Evolutionary conservation across 306 rosid species (phyloP).

Genomic region (Senna siamea): DNA sequence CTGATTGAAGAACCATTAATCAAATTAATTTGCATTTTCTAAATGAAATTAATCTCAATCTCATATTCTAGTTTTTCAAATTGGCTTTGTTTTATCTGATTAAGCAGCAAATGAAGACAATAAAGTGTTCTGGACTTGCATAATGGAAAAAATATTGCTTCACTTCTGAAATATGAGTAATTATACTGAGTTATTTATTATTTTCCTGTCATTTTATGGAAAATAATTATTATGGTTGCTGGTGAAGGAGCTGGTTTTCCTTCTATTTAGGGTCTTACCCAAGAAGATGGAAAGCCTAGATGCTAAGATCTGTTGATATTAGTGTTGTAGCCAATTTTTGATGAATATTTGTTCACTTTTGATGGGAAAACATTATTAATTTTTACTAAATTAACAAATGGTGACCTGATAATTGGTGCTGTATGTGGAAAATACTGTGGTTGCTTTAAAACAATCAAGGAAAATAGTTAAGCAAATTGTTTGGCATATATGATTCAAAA

Average conservation of each 20-base stretch:
- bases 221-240: not conserved
- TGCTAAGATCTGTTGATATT: not conserved
- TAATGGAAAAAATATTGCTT: too few relatives aligned
- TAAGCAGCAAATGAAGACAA: not conserved
- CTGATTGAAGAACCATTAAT: not conserved
- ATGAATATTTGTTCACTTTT: not conserved
- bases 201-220: not conserved
- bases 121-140: not conserved
- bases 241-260: not conserved
- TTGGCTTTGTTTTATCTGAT: not conserved
- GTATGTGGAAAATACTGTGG: not conserved
- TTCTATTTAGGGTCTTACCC: not conserved
- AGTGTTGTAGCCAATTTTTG: not conserved
- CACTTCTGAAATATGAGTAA: not conserved
- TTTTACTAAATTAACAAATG: not conserved
- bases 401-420: not conserved
- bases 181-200: not conserved
- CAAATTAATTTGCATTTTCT: not conserved
- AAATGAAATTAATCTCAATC: not conserved
- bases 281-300: not conserved
- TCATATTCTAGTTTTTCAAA: not conserved
- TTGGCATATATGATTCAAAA: too few relatives aligned
- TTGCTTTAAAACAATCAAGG: not conserved
- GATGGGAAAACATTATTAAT: not conserved
- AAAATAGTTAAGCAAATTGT: not conserved